phyloP scores from a whole-genome alignment of 176 grass and related monocot genomes.

The Paspalum vaginatum region DNA sequence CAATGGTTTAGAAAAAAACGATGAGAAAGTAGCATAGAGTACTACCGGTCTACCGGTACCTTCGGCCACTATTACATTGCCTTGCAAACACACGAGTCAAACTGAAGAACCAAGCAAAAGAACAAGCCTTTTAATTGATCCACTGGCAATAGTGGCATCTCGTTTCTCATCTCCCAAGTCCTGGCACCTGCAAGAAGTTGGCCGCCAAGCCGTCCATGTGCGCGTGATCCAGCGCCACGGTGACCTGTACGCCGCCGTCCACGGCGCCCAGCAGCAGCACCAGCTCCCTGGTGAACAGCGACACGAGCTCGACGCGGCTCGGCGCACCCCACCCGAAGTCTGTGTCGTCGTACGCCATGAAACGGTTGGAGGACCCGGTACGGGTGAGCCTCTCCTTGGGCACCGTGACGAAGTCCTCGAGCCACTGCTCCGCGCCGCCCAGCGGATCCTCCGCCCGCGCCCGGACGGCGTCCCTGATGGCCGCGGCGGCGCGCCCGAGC shows the following conservation, averaged over 20 bases:
- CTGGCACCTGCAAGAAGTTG: not conserved
- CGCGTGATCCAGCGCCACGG: not conserved
- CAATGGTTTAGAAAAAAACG: no score
- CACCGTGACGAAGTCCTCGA: not conserved
- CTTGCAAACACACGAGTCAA: no score
- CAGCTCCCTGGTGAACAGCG: not conserved
- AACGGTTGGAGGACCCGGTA: slow-evolving; percentile 34
- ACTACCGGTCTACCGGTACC: no score
- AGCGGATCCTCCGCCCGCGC: not conserved
- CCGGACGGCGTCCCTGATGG: slow-evolving; percentile 24
- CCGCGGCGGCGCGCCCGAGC: not conserved
- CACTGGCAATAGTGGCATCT: no score
- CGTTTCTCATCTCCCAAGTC: no score
- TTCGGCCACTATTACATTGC: no score
- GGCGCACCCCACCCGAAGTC: slow-evolving; percentile 53
- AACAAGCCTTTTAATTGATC: no score
- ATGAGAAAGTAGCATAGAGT: no score
- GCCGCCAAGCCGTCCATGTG: not conserved
- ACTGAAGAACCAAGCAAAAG: no score
- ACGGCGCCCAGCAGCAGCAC: slow-evolving; percentile 19
- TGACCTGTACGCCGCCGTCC: slow-evolving; percentile 35
- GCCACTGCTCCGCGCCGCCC: not conserved
- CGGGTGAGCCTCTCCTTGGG: not conserved
- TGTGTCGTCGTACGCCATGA: slow-evolving; percentile 46
- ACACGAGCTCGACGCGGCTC: slow-evolving; percentile 31